A percentile compares a stretch with the other conserved stretches of the same genome.
phyloP scores from a whole-genome alignment of 1,284 basidiomycete species.

The Pseudozyma tsukubaensis region DNA sequence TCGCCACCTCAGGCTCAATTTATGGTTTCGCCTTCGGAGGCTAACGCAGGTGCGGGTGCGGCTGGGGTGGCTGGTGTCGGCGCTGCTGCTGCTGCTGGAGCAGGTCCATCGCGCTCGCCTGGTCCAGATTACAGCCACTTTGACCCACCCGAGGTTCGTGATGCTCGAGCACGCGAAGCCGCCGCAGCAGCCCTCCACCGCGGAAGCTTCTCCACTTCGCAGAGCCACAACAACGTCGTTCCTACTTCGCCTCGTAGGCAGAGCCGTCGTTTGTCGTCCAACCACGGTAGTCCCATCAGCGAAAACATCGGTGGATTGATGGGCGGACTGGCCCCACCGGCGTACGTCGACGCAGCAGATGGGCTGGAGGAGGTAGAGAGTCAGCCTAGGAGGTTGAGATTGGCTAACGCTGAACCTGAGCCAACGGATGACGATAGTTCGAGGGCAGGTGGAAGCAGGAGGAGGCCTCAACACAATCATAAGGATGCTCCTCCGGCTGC shows the following conservation, averaged over 20 bases:
- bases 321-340: conserved; percentile 30
- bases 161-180: conserved; percentile 52
- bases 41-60: conserved; percentile 14
- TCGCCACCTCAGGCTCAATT: conserved; percentile 36
- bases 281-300: conserved; percentile 28
- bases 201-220: conserved; percentile 21
- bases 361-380: conserved; percentile 29
- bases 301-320: conserved; percentile 17
- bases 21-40: conserved; percentile 45
- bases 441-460: conserved; percentile 23
- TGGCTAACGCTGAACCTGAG: conserved; percentile 48
- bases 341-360: conserved; percentile 48
- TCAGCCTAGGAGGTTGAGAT: conserved; percentile 31
- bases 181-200: conserved; percentile 37
- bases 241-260: conserved; percentile 35
- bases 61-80: conserved; percentile 16
- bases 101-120: conserved; percentile 21
- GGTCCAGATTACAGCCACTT: conserved; percentile 60
- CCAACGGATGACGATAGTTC: conserved; percentile 33
- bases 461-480: conserved; percentile 26
- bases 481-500: conserved; percentile 42
- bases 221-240: conserved; percentile 13
- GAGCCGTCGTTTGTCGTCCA: conserved; percentile 17
- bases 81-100: conserved; percentile 16
- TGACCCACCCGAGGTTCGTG: conserved; percentile 61